Conservation (phyloP, 1,284 basidiomycete species). For the Marasmius tenuissimus region DNA sequence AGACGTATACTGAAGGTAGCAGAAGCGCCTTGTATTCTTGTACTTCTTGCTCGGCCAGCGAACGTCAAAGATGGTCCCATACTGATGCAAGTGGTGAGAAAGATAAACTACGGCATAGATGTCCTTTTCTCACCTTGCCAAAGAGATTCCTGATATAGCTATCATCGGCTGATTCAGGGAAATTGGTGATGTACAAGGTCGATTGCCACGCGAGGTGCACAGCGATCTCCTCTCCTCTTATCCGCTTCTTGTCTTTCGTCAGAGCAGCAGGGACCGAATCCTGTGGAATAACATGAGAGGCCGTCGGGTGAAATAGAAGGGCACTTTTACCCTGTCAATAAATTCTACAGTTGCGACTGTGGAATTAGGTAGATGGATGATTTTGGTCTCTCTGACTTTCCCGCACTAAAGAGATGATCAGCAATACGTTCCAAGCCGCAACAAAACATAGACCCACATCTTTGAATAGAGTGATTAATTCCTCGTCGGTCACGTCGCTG, state of each 20-base stretch:
- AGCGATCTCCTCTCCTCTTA: conserved; percentile 72
- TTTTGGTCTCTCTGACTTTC: conserved; percentile 74
- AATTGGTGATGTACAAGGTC: conserved; percentile 96
- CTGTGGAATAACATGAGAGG: conserved; percentile 33
- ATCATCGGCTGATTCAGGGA: conserved; percentile 87
- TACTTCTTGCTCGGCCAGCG: conserved; percentile 99
- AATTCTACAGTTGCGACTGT: conserved; percentile 84
- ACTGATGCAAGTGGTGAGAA: conserved; percentile 44
- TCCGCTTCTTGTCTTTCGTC: conserved; percentile 90
- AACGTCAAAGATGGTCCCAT: conserved; percentile 89
- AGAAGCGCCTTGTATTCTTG: conserved; percentile 88
- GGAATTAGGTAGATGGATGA: conserved; percentile 56
- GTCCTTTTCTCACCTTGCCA: conserved; percentile 51
- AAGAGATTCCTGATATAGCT: conserved; percentile 76
- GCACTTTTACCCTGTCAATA: conserved; percentile 53
- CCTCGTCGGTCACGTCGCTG: conserved; percentile 55
- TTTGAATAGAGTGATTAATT: conserved; percentile 77
- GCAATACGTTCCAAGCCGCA: conserved; percentile 4
- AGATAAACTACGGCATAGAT: not conserved
- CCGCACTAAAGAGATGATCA: conserved; percentile 66
- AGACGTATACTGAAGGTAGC: conserved; percentile 89
- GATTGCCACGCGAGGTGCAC: conserved; percentile 93
- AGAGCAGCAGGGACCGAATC: conserved; percentile 82
- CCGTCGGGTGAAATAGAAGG: not conserved
- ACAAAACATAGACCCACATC: conserved; percentile 58